A percentile compares a stretch with the other conserved stretches of the same genome.
phyloP scores from a whole-genome alignment of 768 basidiomycete species.

The Termitomyces titanicus region DNA sequence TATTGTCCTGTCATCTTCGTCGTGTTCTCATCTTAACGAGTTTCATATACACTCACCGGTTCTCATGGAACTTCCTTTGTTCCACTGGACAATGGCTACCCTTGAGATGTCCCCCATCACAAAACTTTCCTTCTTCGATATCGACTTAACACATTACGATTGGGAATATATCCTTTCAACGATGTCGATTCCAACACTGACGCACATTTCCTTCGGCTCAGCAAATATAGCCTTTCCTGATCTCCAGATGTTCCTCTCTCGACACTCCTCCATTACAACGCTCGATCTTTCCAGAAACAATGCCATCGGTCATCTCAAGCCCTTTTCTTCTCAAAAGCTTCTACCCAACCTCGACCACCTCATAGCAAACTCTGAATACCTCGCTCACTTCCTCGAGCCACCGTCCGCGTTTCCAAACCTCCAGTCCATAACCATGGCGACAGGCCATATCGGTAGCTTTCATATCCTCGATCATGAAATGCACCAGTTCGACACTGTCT shows the following conservation, averaged over 20 bases:
- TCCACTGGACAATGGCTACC: slow-evolving; percentile 14
- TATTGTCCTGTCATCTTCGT: neutral
- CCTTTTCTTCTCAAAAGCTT: slow-evolving; percentile 3
- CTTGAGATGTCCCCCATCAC: slow-evolving; percentile 15
- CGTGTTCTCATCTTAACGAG: neutral
- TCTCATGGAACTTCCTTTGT: slow-evolving; percentile 11
- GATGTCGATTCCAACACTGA: slow-evolving; percentile 12
- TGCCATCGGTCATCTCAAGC: slow-evolving; percentile 9
- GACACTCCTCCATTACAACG: slow-evolving; percentile 17
- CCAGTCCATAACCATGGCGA: neutral
- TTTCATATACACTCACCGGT: slow-evolving; percentile 8
- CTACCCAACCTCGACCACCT: slow-evolving; percentile 10
- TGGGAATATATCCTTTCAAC: slow-evolving; percentile 17
- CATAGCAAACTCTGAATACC: slow-evolving; percentile 7
- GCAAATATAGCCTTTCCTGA: slow-evolving; percentile 17
- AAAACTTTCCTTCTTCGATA: slow-evolving; percentile 12
- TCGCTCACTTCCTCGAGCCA: slow-evolving; percentile 8
- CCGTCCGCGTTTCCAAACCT: slow-evolving; percentile 6
- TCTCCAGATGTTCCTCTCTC: slow-evolving; percentile 15
- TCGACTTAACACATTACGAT: slow-evolving; percentile 11
- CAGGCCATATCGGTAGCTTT: neutral
- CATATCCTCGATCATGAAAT: neutral
- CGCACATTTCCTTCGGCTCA: slow-evolving; percentile 10
- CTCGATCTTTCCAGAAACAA: slow-evolving; percentile 13
- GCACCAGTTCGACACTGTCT: neutral